Percentiles rank a stretch among this genome's conserved stretches.
These are phyloP conservation scores for Papiliotrema terrestris DNA, from an alignment of 1,284 basidiomycete genomes.

Conservation along the genomic window DNA sequence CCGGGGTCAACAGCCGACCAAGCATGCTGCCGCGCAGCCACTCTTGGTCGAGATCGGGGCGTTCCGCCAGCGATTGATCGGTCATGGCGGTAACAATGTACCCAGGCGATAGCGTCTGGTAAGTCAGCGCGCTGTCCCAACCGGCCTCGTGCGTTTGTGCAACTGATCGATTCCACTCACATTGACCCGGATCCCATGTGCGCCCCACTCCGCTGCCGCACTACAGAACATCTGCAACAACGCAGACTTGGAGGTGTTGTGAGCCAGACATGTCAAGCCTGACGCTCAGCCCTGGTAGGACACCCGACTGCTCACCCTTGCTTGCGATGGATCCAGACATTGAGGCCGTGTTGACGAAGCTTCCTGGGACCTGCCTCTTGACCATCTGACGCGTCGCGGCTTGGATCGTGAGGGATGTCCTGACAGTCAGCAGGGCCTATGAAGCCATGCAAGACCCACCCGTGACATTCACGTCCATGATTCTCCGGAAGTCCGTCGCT, in stretches of 20 bases:
- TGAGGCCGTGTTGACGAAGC: constrained; percentile 77
- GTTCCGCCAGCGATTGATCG: constrained; percentile 24
- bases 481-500: constrained; percentile 65
- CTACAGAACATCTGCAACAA: constrained; percentile 52
- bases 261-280: too few relatives aligned
- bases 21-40: constrained; percentile 30
- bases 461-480: constrained; percentile 66
- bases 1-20: constrained; percentile 26
- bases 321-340: constrained; percentile 85
- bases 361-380: constrained; percentile 57
- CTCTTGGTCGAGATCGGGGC: constrained; percentile 29
- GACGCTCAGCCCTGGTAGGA: too few relatives aligned
- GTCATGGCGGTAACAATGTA: constrained; percentile 61
- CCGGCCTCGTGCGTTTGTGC: constrained; percentile 17
- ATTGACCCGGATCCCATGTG: constrained; percentile 62
- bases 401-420: background rate
- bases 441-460: constrained; percentile 25
- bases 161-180: constrained; percentile 17
- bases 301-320: constrained; percentile 48
- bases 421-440: constrained; percentile 10
- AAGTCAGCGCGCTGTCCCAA: constrained; percentile 19
- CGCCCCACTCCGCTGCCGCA: constrained; percentile 77
- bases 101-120: background rate
- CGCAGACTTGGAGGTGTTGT: constrained; percentile 32
- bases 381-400: background rate